These are phyloP conservation scores for Apiotrichum gracile DNA, from an alignment of 1,284 basidiomycete genomes.

Conservation along the genomic window DNA sequence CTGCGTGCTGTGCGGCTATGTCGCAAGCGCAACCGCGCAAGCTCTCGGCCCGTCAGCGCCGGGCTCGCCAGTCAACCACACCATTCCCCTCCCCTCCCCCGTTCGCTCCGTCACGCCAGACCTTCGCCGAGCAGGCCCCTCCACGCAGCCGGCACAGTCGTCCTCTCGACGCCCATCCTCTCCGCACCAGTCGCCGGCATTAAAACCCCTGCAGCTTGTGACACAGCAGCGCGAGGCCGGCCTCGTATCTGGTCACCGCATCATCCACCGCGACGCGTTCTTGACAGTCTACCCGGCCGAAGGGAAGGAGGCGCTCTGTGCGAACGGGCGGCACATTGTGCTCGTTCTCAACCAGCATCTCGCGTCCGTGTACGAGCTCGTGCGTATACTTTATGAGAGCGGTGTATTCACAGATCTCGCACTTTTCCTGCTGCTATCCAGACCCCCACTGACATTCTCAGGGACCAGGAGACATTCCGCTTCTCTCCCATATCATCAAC, in stretches of 20 bases:
- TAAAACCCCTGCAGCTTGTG: slow-evolving; percentile 3
- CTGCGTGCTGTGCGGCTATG: slow-evolving; percentile 31
- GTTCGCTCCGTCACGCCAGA: slow-evolving; percentile 11
- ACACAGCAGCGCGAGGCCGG: not conserved
- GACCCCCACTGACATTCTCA: slow-evolving; percentile 6
- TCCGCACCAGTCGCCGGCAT: not conserved
- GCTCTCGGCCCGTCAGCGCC: slow-evolving; percentile 1
- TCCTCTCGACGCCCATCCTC: not conserved
- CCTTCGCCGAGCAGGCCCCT: slow-evolving; percentile 6
- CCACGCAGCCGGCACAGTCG: not conserved
- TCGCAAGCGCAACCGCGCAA: slow-evolving; percentile 16
- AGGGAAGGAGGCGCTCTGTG: slow-evolving; percentile 34
- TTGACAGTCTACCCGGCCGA: slow-evolving; percentile 34
- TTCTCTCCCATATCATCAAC: slow-evolving; percentile 36
- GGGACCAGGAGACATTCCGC: slow-evolving; percentile 41
- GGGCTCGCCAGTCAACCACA: not conserved
- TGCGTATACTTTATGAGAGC: too few relatives aligned
- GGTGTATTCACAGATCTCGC: too few relatives aligned
- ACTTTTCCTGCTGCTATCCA: too few relatives aligned
- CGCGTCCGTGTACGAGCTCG: slow-evolving; percentile 42
- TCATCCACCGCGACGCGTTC: slow-evolving; percentile 34
- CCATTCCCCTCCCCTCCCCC: slow-evolving; percentile 11
- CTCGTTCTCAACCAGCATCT: slow-evolving; percentile 40
- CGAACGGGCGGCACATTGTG: slow-evolving; percentile 38
- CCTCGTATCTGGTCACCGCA: slow-evolving; percentile 26